Evolutionary conservation across 805 yeast species (phyloP), one percentile per base, ranked within the genome.

Genomic region (Candida endomychidarum): DNA sequence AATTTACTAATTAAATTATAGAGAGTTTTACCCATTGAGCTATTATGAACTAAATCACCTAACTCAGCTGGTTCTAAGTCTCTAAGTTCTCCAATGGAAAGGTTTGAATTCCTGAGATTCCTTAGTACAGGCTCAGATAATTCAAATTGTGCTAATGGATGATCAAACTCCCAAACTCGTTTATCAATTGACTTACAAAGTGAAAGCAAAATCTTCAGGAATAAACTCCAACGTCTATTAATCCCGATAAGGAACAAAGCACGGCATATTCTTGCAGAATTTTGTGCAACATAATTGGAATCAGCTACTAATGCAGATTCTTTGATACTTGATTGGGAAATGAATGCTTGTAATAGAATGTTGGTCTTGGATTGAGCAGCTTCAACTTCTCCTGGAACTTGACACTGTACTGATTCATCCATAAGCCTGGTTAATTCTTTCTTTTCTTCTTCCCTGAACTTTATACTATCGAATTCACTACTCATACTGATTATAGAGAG

Each of bases 261-360:
- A 18, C 98, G 77, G 49, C 96, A 80, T 23, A 93, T 91, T 69
- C 99, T 81, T 1, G 91, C 88, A 3, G 97, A 77, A 54, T 93
- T 93, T 54, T 93, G 99, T 1, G 98, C 97, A 41, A 93, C 95
- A 58, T 93, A 93, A 47, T 87, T 85, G 35, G 86, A 74, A 60
- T 93, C 99, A 0, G 97, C 87, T 2, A 78, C 69, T 43, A 93
- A 67, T 0, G 99, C 84, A 3, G 96, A 80, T 42, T 88, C 96
- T 42, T 74, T 78, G 25, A 90, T 77, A 8, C 60, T 52, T 1
- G 88, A 80, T 42, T 81, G 80, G 0, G 97, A 88, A 21, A 93
- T 84, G 58, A 75, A 95, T 0, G 97, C 82, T 59, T 93, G 99
- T 14, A 93, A 63, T 31, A 95, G 71, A 32, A 89, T 77, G 51